These are phyloP conservation scores for Apiospora aurea DNA, from an alignment of 2,329 filamentous ascomycete species.

Conservation along the genomic window DNA sequence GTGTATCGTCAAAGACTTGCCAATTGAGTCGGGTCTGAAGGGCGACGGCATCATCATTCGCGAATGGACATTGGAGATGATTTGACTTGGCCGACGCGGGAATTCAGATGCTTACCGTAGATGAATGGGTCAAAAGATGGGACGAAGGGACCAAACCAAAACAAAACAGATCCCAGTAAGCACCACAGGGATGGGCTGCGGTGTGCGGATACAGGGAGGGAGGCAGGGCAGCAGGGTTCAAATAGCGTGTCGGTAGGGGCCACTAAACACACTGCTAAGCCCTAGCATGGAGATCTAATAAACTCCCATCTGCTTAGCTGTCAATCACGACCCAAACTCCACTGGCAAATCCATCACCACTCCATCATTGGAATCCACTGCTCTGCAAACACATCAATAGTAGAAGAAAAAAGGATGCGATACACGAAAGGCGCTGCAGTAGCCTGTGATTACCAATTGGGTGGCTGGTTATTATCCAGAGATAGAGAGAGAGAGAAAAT, in stretches of 20 bases:
- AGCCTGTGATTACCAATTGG: neutral
- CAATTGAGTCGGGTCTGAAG: neutral
- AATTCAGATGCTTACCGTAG: neutral
- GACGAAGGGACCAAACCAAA: neutral
- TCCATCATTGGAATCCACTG: neutral
- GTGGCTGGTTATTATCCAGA: neutral
- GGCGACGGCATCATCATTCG: neutral
- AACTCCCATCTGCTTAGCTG: constrained; percentile 1
- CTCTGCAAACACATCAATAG: neutral
- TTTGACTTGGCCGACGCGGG: neutral
- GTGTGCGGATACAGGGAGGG: neutral
- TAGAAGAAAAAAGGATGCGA: neutral
- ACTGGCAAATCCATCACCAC: neutral
- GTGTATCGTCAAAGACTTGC: neutral
- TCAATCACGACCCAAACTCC: neutral
- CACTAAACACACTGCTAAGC: neutral
- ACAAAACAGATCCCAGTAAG: neutral
- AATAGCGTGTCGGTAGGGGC: neutral
- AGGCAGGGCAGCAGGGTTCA: neutral
- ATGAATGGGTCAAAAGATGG: neutral
- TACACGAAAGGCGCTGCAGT: neutral
- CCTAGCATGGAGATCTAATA: constrained; percentile 3
- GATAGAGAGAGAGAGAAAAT: neutral
- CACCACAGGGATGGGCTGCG: neutral
- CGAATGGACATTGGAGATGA: too few species aligned